Percentiles rank a stretch among this genome's conserved stretches.
Evolutionary conservation across 768 basidiomycete genomes (phyloP).

Genomic region (Auricularia heimuer): DNA sequence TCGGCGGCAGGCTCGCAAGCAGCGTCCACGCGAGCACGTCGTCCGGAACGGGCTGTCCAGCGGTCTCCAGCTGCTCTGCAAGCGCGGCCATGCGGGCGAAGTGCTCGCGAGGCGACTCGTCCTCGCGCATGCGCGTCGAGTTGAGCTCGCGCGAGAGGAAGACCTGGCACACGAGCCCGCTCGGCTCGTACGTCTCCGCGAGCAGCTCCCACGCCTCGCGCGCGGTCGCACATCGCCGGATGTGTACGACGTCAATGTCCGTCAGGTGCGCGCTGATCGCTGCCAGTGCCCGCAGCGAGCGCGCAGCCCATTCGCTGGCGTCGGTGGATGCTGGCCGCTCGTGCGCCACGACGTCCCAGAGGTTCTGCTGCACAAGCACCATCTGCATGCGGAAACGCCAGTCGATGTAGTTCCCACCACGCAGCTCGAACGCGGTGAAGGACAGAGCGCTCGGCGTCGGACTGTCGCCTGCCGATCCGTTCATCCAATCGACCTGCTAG

Average conservation of each 20-base stretch:
- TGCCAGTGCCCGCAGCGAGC: neutral
- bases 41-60: neutral
- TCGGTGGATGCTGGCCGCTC: neutral
- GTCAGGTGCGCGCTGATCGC: neutral
- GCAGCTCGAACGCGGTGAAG: neutral
- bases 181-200: neutral
- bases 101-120: neutral
- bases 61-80: neutral
- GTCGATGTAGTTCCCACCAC: neutral
- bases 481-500: neutral
- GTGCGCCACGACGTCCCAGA: neutral
- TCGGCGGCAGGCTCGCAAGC: neutral
- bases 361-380: neutral
- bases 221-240: neutral
- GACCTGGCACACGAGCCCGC: neutral
- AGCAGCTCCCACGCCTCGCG: neutral
- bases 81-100: neutral
- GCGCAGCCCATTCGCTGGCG: neutral
- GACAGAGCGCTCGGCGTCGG: neutral
- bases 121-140: neutral
- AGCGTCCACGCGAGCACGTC: neutral
- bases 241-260: neutral
- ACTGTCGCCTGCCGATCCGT: neutral
- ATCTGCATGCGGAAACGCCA: neutral
- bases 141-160: neutral